phyloP scores from a whole-genome alignment of 2,329 filamentous ascomycete genomes.

The Aspergillus ruber region DNA sequence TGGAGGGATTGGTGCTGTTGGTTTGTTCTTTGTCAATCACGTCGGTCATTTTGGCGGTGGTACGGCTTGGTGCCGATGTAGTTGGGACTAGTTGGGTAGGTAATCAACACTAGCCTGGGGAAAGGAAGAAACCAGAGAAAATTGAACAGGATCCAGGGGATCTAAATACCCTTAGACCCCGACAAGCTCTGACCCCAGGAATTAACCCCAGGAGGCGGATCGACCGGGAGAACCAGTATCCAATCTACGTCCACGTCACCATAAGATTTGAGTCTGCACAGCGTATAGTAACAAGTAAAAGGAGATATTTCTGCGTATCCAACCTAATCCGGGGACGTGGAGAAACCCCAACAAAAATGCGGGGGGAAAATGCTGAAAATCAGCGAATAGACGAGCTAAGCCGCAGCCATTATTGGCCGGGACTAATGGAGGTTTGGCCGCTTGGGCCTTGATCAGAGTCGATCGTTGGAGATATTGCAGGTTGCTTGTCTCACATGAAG shows the following conservation, averaged over 20 bases:
- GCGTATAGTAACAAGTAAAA: no score
- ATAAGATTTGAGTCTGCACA: no score
- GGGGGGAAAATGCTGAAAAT: background rate
- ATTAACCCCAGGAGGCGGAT: background rate
- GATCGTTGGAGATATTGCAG: no score
- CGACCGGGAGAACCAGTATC: background rate
- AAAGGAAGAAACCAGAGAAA: background rate
- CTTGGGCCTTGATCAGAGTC: no score
- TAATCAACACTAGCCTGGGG: background rate
- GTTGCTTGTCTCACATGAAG: no score
- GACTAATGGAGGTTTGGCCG: background rate
- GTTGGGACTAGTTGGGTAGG: background rate
- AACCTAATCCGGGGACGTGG: background rate
- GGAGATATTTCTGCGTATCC: no score
- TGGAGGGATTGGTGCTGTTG: background rate
- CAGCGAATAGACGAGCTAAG: no score
- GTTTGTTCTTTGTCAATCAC: background rate
- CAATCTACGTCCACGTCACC: no score
- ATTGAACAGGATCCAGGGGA: background rate
- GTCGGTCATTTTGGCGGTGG: background rate
- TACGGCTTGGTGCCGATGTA: background rate
- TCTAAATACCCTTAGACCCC: background rate
- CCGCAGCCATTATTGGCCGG: background rate
- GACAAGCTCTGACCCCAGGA: background rate
- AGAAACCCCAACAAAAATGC: background rate